Evolutionary conservation across 2,329 filamentous ascomycete species (phyloP), one percentile per base, ranked within the genome.

Genomic region (Aspergillus jensenii): DNA sequence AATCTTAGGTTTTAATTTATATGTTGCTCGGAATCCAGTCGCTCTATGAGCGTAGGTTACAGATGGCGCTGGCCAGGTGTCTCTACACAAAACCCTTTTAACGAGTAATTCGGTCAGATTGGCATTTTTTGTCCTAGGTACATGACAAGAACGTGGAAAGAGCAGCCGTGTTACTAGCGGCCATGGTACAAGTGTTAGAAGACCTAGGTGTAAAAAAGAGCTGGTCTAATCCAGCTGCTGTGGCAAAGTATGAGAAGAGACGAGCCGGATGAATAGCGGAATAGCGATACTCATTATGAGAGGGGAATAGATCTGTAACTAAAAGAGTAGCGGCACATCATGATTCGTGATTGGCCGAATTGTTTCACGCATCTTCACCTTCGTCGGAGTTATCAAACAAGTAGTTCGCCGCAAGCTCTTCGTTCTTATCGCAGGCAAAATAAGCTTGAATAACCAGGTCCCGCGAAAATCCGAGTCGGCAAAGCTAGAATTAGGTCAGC

Each of bases 401-500:
- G 77, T 97, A 98, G 79, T 99, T 99, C 63, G 95, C 95, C 0
- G 95, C 95, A 52, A 99, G 83, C 78, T 99, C 95, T 79, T 99
- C 95, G 76, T 99, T 98, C 85, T 98, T 99, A 78, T 99, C 95
- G 76, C 95, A 99, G 35, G 95, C 95, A 74, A 99, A 99, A 79
- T 98, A 99, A 25, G 95, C 95, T 79, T 99, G 93, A 66, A 98
- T 96, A 52, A 95, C 95, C 67, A 92, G 86, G 67, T 98, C 92
- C 59, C 93, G 88, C 68, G 93, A 87, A 74, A 99, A 99, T 37
- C 95, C 95, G 45, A 99, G 87, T 63, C 90, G 89, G 79, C 91
- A 96, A 71, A 99, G 82, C 90, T 96, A 63, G 52, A 8, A 59
- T 21, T 61, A 52, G 60, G 64, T 67, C 59, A 67, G 65, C 47